These are phyloP conservation scores for Taphrina communis DNA, from an alignment of 1,139 yeast species.

Conservation along the genomic window DNA sequence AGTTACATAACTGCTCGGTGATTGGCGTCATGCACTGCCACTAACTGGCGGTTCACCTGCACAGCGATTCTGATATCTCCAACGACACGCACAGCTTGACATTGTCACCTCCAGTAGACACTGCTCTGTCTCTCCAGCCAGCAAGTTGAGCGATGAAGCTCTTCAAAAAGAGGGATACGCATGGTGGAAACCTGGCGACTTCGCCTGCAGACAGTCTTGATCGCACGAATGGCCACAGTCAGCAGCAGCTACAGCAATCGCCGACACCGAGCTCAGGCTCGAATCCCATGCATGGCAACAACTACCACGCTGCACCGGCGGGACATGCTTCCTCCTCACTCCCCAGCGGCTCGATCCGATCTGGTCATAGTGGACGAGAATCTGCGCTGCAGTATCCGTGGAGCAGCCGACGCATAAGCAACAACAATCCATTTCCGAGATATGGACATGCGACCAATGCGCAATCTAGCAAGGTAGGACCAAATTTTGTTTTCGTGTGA, in stretches of 20 bases:
- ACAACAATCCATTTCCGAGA: constrained; percentile 75
- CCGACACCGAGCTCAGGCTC: constrained; percentile 9
- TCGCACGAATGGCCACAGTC: neutral
- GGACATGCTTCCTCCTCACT: neutral
- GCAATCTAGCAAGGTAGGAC: constrained; percentile 60
- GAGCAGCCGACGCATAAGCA: constrained; percentile 26
- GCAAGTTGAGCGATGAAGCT: constrained; percentile 16
- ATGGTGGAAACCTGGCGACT: neutral
- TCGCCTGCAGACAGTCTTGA: constrained; percentile 29
- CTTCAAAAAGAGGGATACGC: constrained; percentile 32
- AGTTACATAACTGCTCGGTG: too few relatives aligned
- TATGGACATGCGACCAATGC: constrained; percentile 84
- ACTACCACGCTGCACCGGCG: neutral
- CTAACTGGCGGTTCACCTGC: neutral
- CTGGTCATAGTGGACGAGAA: neutral
- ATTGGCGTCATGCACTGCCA: neutral
- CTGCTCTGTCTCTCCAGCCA: neutral
- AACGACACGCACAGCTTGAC: neutral
- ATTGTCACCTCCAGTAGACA: neutral
- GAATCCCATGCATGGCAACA: neutral
- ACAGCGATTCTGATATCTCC: neutral
- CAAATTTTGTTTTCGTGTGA: neutral
- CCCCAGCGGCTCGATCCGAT: neutral
- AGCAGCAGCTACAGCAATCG: constrained; percentile 6
- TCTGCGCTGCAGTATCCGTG: constrained; percentile 35